These are phyloP conservation scores for Agaricus subrufescens DNA, from an alignment of 768 basidiomycete species.

Conservation along the genomic window DNA sequence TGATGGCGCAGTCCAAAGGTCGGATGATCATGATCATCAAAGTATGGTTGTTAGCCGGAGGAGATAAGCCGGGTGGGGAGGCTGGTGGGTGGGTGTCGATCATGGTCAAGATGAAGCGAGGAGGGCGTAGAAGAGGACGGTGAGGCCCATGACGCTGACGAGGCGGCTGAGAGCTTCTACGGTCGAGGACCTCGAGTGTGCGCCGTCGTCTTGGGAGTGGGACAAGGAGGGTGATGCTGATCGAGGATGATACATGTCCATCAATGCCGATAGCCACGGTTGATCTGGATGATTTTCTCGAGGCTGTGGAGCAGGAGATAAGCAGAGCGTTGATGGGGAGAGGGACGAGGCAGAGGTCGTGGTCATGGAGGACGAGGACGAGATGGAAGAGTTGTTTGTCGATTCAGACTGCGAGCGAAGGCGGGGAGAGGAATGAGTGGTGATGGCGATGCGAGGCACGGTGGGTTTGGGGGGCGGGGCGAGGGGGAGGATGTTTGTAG, in stretches of 20 bases:
- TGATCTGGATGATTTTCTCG: neutral
- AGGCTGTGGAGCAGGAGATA: neutral
- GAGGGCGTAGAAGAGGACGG: constrained; percentile 11
- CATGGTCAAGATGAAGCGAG: constrained; percentile 18
- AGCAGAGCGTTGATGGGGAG: neutral
- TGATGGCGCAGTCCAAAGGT: too few species aligned
- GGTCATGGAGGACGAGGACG: neutral
- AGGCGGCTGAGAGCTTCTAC: neutral
- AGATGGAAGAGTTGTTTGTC: neutral
- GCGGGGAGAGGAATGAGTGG: neutral
- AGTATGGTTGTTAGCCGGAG: too few species aligned
- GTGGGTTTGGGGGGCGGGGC: constrained; percentile 14
- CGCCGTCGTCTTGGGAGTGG: neutral
- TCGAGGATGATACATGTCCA: neutral
- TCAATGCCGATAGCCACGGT: neutral
- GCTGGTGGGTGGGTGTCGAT: too few species aligned
- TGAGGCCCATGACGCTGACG: constrained; percentile 4
- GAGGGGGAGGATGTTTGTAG: constrained; percentile 22
- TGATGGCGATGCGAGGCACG: neutral
- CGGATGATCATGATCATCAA: too few species aligned
- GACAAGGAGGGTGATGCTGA: neutral
- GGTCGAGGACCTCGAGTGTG: neutral
- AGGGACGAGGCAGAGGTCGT: neutral
- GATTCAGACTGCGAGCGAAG: neutral
- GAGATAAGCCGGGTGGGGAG: too few species aligned